Evolutionary conservation across 1,139 yeast species (phyloP).

Genomic region (Diutina neorugosa): DNA sequence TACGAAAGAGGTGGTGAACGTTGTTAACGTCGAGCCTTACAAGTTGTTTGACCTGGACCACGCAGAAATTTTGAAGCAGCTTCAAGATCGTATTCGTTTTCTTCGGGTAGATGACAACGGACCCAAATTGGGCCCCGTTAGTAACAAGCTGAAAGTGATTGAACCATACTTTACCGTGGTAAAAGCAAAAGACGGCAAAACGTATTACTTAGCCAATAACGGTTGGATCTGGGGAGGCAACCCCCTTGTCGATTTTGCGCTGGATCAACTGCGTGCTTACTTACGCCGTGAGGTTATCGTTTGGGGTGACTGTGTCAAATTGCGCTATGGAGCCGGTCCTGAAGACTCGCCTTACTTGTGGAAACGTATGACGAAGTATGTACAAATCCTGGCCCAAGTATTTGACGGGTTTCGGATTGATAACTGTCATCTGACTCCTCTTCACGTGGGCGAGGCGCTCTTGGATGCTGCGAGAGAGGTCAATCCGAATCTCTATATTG

Average conservation of each 20-base stretch:
- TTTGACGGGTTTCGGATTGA: constrained; percentile 90
- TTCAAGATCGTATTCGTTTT: constrained; percentile 65
- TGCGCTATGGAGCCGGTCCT: constrained; percentile 68
- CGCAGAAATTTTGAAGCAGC: constrained; percentile 48
- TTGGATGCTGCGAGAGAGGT: constrained; percentile 80
- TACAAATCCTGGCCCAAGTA: constrained; percentile 58
- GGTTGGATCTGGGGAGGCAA: constrained; percentile 99
- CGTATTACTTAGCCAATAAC: constrained; percentile 77
- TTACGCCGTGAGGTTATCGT: constrained; percentile 86
- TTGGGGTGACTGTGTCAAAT: constrained; percentile 96
- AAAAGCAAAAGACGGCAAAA: constrained; percentile 34
- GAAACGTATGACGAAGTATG: constrained; percentile 77
- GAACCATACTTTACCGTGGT: constrained; percentile 85
- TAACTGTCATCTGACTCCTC: constrained; percentile 91
- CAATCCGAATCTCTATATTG: constrained; percentile 80
- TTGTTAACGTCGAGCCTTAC: constrained; percentile 64
- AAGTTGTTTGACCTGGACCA: constrained; percentile 67
- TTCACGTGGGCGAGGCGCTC: constrained; percentile 84
- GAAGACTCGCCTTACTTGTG: constrained; percentile 83
- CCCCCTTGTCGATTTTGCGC: constrained; percentile 88
- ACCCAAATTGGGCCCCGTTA: constrained; percentile 60
- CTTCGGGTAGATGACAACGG: constrained; percentile 70
- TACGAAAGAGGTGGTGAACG: constrained; percentile 53
- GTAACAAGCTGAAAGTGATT: constrained; percentile 46
- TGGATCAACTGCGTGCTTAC: constrained; percentile 65